A percentile compares a stretch with the other conserved stretches of the same genome.
Conservation (phyloP, 2,329 filamentous ascomycete genomes). For the Tolypocladium guangdongense region DNA sequence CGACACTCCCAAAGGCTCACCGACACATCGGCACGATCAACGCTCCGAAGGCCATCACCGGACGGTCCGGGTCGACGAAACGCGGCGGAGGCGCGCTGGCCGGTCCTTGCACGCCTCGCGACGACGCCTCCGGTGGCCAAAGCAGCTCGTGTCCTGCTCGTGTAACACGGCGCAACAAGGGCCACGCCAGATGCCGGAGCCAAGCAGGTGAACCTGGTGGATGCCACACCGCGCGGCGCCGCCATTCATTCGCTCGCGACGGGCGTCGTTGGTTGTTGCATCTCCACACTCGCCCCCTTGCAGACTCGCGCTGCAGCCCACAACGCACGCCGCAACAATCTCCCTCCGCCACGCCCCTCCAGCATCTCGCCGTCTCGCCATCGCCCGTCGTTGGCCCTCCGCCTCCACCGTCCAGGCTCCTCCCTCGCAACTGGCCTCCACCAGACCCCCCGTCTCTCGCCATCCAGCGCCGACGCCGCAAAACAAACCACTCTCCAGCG, state of each 20-base stretch:
- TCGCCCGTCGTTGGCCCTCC: neutral
- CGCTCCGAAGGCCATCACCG: neutral
- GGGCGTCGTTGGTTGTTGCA: neutral
- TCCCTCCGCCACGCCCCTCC: neutral
- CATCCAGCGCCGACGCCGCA: conserved; percentile 1
- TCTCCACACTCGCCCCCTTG: neutral
- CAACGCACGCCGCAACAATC: neutral
- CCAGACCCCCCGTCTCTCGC: neutral
- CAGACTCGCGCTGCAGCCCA: neutral
- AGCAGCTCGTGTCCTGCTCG: neutral
- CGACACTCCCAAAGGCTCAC: too few species aligned
- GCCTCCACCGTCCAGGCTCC: neutral
- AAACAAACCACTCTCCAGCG: conserved; percentile 5
- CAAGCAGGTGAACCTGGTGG: neutral
- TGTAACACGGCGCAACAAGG: neutral
- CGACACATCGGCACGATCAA: too few species aligned
- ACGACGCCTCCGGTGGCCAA: neutral
- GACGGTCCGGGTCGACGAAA: neutral
- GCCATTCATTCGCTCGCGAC: neutral
- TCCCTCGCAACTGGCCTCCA: neutral
- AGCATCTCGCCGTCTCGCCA: neutral
- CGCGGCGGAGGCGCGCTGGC: neutral
- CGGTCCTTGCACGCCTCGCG: neutral
- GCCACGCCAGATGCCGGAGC: neutral
- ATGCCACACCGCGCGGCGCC: neutral